A percentile compares a stretch with the other conserved stretches of the same genome.
phyloP scores from a whole-genome alignment of 805 yeast genomes.

The Pichia heedii region DNA sequence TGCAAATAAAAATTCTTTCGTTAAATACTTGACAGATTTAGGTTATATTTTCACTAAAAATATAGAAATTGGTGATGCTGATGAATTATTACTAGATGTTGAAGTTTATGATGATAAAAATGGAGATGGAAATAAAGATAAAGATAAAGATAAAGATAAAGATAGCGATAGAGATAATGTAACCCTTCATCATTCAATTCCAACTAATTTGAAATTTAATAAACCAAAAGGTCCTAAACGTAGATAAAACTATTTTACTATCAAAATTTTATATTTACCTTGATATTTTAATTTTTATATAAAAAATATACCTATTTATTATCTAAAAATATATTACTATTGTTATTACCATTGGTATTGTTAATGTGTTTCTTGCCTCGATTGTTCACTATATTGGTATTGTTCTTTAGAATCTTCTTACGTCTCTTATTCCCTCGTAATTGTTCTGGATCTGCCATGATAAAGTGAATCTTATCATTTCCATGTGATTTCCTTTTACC shows the following conservation, averaged over 20 bases:
- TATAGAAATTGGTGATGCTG: conserved; percentile 66
- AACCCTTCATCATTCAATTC: conserved; percentile 19
- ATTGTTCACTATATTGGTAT: conserved; percentile 9
- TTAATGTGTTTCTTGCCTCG: not conserved
- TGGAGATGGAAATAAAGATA: too few relatives aligned
- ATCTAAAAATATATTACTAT: conserved; percentile 4
- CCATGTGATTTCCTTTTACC: not conserved
- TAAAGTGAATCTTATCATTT: conserved; percentile 7
- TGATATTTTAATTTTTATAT: too few relatives aligned
- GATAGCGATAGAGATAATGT: not conserved
- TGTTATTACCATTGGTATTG: not conserved
- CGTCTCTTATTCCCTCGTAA: conserved; percentile 6
- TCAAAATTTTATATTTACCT: too few relatives aligned
- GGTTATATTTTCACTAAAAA: conserved; percentile 34
- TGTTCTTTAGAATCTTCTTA: conserved; percentile 5
- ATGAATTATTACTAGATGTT: conserved; percentile 45
- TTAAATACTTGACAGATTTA: conserved; percentile 38
- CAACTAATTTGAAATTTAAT: too few relatives aligned
- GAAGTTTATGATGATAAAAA: too few relatives aligned
- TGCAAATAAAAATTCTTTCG: conserved; percentile 57
- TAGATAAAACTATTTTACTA: not conserved
- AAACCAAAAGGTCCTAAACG: conserved; percentile 62
- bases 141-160: too few relatives aligned
- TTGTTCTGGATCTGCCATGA: conserved; percentile 12
- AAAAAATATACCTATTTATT: not conserved